These are phyloP conservation scores for Thraustotheca clavata DNA, from an alignment of 352 stramenopile genomes.

Conservation along the genomic window DNA sequence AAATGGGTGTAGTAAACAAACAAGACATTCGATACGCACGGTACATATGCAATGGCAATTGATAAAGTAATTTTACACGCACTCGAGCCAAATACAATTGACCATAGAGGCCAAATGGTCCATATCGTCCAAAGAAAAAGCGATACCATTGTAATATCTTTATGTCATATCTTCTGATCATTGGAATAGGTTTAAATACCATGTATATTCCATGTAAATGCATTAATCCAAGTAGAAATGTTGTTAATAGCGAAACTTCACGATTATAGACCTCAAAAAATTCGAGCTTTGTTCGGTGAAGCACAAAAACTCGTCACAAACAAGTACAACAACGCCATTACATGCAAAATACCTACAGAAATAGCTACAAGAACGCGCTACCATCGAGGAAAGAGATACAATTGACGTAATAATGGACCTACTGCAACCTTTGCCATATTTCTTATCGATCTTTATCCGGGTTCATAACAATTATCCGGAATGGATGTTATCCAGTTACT, in stretches of 20 bases:
- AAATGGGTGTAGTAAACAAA: neutral
- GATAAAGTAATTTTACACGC: neutral
- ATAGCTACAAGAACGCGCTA: neutral
- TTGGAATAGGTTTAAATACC: neutral
- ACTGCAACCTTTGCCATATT: too few species aligned
- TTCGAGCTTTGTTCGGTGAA: neutral
- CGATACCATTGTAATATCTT: neutral
- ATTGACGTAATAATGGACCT: too few species aligned
- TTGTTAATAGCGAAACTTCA: neutral
- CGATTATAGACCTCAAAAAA: neutral
- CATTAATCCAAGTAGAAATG: neutral
- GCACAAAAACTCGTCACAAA: neutral
- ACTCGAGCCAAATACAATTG: constrained; percentile 2
- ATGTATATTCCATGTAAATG: neutral
- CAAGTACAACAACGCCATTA: neutral
- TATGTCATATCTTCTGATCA: neutral
- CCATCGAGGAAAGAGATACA: neutral
- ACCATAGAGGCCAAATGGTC: constrained; percentile 12
- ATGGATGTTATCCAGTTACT: too few species aligned
- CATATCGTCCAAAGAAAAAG: constrained; percentile 3
- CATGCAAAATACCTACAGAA: neutral
- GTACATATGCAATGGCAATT: neutral
- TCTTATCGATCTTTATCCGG: too few species aligned
- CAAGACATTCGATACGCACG: constrained; percentile 4
- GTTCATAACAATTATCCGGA: too few species aligned